phyloP scores from a whole-genome alignment of 2,329 filamentous ascomycete species.

The Aspergillus fijiensis region DNA sequence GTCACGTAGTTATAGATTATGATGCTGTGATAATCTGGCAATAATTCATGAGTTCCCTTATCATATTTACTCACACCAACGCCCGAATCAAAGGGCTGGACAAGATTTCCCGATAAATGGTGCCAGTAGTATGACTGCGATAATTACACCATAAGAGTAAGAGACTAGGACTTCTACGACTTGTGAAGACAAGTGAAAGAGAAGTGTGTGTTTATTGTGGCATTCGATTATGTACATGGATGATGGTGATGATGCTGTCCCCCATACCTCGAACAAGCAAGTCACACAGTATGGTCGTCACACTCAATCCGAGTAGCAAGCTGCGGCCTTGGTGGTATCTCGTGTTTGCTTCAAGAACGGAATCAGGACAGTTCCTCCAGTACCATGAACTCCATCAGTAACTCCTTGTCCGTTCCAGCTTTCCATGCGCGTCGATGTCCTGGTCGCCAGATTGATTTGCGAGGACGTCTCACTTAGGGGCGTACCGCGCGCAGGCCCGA shows the following conservation, averaged over 20 bases:
- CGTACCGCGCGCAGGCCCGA: conserved; percentile 41
- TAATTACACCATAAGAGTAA: no score
- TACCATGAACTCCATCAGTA: conserved; percentile 46
- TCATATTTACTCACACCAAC: not conserved
- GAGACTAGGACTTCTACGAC: no score
- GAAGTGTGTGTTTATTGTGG: not conserved
- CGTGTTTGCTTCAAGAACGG: conserved; percentile 54
- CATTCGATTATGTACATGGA: not conserved
- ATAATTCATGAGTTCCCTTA: not conserved
- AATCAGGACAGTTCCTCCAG: conserved; percentile 54
- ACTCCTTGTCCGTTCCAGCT: conserved; percentile 27
- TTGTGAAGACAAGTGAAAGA: no score
- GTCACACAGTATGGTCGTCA: not conserved
- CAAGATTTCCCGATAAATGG: not conserved
- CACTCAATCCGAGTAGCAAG: conserved; percentile 25
- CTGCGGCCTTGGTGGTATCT: conserved; percentile 50
- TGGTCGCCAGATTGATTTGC: conserved; percentile 47
- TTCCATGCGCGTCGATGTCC: conserved; percentile 40
- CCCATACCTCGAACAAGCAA: not conserved
- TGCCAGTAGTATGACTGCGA: no score
- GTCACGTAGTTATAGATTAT: no score
- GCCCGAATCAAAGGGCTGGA: not conserved
- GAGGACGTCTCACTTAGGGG: conserved; percentile 16
- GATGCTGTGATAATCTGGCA: no score
- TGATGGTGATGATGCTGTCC: not conserved